Percentiles rank a stretch among this genome's conserved stretches.
phyloP scores from a whole-genome alignment of 345 rosid species.

The Erucastrum elatum region DNA sequence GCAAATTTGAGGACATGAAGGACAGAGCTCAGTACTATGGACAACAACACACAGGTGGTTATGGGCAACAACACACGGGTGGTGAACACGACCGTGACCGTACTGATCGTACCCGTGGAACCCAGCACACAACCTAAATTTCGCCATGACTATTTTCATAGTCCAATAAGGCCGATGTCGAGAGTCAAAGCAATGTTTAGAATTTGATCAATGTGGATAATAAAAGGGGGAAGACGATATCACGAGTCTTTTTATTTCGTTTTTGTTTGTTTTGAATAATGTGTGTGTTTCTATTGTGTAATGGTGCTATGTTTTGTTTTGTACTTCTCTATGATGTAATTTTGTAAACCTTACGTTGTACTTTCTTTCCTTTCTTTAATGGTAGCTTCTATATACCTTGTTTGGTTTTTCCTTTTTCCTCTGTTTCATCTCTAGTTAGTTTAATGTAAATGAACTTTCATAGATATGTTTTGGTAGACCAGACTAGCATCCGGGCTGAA shows the following conservation, averaged over 20 bases:
- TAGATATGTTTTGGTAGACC: background rate
- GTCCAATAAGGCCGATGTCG: slow-evolving; percentile 14
- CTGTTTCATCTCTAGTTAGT: background rate
- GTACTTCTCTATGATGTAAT: background rate
- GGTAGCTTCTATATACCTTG: slow-evolving; percentile 8
- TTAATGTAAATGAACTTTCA: background rate
- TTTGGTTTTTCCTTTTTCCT: background rate
- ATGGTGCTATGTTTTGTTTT: slow-evolving; percentile 14
- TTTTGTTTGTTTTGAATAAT: background rate
- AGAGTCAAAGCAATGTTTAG: slow-evolving; percentile 21
- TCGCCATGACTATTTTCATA: background rate
- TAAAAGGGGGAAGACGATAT: slow-evolving; percentile 11
- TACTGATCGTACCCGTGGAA: slow-evolving; percentile 33
- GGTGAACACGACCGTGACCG: slow-evolving; percentile 39
- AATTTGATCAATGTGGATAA: slow-evolving; percentile 34
- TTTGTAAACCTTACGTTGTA: slow-evolving; percentile 21
- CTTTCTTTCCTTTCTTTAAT: slow-evolving; percentile 8
- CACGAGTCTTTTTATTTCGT: background rate
- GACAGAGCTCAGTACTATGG: slow-evolving; percentile 70
- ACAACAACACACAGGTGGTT: slow-evolving; percentile 49
- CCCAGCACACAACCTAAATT: slow-evolving; percentile 27
- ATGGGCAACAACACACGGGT: slow-evolving; percentile 51
- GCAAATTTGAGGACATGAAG: slow-evolving; percentile 73
- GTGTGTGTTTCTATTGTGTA: slow-evolving; percentile 9
- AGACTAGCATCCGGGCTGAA: background rate